Conservation (phyloP, 805 yeast species). For the Suhomyces faveliae region DNA sequence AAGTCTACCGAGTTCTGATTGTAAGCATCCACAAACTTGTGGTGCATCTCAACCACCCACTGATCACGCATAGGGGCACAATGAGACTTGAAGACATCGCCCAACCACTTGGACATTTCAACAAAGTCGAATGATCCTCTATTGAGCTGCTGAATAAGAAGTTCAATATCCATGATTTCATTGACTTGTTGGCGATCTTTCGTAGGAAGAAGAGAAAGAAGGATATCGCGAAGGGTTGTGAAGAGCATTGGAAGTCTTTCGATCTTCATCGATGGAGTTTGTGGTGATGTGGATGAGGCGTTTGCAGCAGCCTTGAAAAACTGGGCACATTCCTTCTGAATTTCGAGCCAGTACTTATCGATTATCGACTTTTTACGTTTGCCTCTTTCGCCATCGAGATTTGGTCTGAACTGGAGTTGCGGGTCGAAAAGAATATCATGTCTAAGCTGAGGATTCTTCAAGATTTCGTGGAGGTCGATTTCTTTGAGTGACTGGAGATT, state of each 20-base stretch:
- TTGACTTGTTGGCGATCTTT: constrained; percentile 67
- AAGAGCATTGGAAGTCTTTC: constrained; percentile 66
- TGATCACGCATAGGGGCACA: constrained; percentile 95
- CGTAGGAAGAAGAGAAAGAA: constrained; percentile 71
- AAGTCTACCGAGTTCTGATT: constrained; percentile 43
- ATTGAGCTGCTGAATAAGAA: constrained; percentile 70
- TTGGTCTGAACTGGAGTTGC: constrained; percentile 85
- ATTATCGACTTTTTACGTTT: constrained; percentile 70
- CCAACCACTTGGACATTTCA: constrained; percentile 69
- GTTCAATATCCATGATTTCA: constrained; percentile 73
- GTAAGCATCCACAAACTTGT: constrained; percentile 52
- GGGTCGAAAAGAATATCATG: constrained; percentile 94
- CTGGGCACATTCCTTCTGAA: constrained; percentile 63
- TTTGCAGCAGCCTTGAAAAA: constrained; percentile 19
- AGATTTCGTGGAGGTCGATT: constrained; percentile 82
- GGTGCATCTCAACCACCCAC: constrained; percentile 82
- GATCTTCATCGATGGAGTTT: constrained; percentile 21
- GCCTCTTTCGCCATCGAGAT: constrained; percentile 88
- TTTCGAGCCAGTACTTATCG: constrained; percentile 81
- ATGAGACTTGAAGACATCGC: constrained; percentile 76
- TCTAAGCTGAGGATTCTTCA: constrained; percentile 87
- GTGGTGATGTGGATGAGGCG: too few relatives aligned
- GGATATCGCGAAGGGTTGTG: constrained; percentile 72
- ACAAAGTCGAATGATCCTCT: constrained; percentile 73
- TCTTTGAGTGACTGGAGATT: constrained; percentile 78